Evolutionary conservation across 2,329 filamentous ascomycete genomes (phyloP), one percentile per base, ranked within the genome.

Genomic region (Neofusicoccum umdonicola): DNA sequence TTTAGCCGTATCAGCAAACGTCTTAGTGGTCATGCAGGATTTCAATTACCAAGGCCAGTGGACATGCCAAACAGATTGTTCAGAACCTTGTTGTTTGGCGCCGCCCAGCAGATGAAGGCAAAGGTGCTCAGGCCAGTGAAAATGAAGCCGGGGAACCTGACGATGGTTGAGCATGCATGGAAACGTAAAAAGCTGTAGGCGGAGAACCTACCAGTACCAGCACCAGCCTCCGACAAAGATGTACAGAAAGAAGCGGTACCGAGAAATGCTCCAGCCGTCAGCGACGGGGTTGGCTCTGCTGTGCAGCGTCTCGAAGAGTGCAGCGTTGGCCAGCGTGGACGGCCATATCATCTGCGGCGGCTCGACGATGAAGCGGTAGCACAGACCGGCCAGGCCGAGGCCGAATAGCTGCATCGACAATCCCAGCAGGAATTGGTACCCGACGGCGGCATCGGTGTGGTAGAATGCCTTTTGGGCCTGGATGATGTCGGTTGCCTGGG

Each of bases 371-470:
- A 68, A 71, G 17, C 66, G 63, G 34, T 69, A 57, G 37, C 69
- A 54, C 37, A 71, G 63, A 15, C 71, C 71, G 6, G 71, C 71
- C 17, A 73, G 66, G 4, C 71, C 71, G 50, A 69, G 71, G 9
- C 71, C 71, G 9, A 90, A 77, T 64, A 87, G 88, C 73, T 91
- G 90, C 1, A 87, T 90, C 7, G 87, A 89, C 15, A 92, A 81
- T 22, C 85, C 87, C 66, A 90, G 80, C 15, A 91, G 65, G 35
- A 91, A 76, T 73, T 91, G 87, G 71, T 89, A 92, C 1, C 80
- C 68, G 67, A 90, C 81, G 19, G 88, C 88, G 70, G 90, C 90
- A 62, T 88, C 80, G 69, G 90, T 84, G 72, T 88, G 87, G 73
- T 92, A 92, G 70, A 91, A 92, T 15, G 88, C 82, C n/a, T 58